phyloP scores from a whole-genome alignment of 345 rosid species.

The Populus nigra region DNA sequence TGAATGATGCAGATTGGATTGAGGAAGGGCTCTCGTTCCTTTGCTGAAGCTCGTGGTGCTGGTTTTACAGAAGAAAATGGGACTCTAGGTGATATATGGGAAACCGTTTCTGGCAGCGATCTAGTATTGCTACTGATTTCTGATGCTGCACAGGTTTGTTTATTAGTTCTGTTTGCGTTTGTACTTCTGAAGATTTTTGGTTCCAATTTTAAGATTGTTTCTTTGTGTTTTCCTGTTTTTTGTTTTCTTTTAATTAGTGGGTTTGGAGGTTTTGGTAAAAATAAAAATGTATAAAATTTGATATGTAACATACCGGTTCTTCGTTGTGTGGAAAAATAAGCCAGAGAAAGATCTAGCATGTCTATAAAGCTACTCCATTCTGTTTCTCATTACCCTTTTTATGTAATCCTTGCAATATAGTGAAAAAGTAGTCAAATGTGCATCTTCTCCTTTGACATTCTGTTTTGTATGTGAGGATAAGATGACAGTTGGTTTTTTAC shows the following conservation, averaged over 20 bases:
- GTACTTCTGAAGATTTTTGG: not conserved
- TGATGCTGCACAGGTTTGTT: slow-evolving; percentile 86
- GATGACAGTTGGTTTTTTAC: not conserved
- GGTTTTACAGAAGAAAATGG: slow-evolving; percentile 86
- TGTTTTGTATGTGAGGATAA: not conserved
- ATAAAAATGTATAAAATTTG: not conserved
- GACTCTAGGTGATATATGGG: slow-evolving; percentile 87
- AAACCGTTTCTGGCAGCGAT: slow-evolving; percentile 83
- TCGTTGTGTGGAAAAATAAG: not conserved
- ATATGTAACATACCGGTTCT: not conserved
- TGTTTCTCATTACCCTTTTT: not conserved
- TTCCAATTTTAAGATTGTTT: not conserved
- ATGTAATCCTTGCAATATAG: not conserved
- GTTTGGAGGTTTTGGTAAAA: not conserved
- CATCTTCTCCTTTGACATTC: not conserved
- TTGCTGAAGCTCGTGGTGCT: slow-evolving; percentile 84
- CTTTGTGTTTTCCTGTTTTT: not conserved
- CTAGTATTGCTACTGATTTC: slow-evolving; percentile 87
- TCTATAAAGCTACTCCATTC: not conserved
- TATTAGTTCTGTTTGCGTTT: not conserved
- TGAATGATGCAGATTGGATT: slow-evolving; percentile 61
- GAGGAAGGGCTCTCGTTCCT: slow-evolving; percentile 86
- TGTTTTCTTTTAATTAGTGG: not conserved
- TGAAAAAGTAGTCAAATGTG: not conserved
- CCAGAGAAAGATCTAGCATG: not conserved